Evolutionary conservation across 1,139 yeast genomes (phyloP), one percentile per base, ranked within the genome.

Genomic region (Yamadazyma trypodendri): DNA sequence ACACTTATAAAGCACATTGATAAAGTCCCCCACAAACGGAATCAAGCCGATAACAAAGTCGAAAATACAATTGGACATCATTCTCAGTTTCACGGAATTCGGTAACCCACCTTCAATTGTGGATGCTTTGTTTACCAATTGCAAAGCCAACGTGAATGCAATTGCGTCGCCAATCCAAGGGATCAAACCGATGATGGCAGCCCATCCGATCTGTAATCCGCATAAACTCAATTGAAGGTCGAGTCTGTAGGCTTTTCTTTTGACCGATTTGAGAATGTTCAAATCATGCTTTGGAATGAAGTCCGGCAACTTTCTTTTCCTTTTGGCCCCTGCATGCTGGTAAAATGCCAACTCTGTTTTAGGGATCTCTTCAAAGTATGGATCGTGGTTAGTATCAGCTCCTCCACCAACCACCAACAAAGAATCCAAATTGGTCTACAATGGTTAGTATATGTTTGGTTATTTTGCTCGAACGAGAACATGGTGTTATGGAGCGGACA

Each of bases 161-260:
- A 81, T 56, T 6, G 73, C 31, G 48, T 78, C 81, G 6, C 89
- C 89, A 17, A 80, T 58, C 58, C 77, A 65, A 0, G 95, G 95
- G 22, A 86, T 51, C 11, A 85, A 51, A 2, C 90, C 90, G 43
- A 85, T 73, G 11, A 85, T 46, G 2, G 84, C 86, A 2, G 84
- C 73, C 84, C 88, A 82, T 2, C 95, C 95, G 27, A 82, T 52
- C 32, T 86, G 62, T 20, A 79, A 53, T 0, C 94, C 92, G 54
- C 84, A 77, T 32, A 81, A 41, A 39, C 75, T 70, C 55, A 84
- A 74, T 41, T 74, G 72, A 54, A 81, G 69, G 53, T 85, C 95
- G 45, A 83, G 60, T 35, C 79, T 65, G 53, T 83, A 82, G 2
- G 86, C 90, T 40, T 77, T 67, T 34, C 78, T 64, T 50, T 79